Evolutionary conservation across 768 basidiomycete species (phyloP).

Genomic region (Boletus pseudo-olivaceus): DNA sequence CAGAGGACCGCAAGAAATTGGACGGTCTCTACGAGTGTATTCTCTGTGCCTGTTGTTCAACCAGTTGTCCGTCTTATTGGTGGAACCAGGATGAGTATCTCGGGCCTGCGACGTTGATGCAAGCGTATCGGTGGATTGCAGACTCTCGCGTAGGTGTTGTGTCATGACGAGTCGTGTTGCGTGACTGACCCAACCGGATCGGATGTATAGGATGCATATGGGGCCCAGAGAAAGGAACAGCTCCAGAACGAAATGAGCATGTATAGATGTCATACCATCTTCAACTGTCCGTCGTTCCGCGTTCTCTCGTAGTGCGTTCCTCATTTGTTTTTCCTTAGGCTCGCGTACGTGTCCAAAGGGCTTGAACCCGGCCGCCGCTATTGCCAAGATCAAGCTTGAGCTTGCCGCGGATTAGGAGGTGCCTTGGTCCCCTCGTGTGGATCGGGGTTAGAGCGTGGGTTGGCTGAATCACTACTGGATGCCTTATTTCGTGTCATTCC

Average conservation of each 20-base stretch:
- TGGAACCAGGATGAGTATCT: constrained; percentile 99
- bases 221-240: constrained; percentile 79
- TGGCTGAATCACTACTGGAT: neutral
- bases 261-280: constrained; percentile 98
- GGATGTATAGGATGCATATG: constrained; percentile 61
- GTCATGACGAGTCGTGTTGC: neutral
- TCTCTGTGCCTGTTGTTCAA: constrained; percentile 95
- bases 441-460: constrained; percentile 1
- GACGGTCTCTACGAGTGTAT: constrained; percentile 98
- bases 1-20: constrained; percentile 90
- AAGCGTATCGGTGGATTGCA: constrained; percentile 97
- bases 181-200: neutral
- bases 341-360: constrained; percentile 97
- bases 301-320: neutral
- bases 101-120: constrained; percentile 94
- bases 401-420: constrained; percentile 62
- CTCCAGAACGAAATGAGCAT: constrained; percentile 95
- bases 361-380: constrained; percentile 87
- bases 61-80: constrained; percentile 97
- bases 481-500: neutral
- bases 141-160: constrained; percentile 74
- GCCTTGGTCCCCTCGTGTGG: neutral
- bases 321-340: constrained; percentile 38
- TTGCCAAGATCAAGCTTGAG: constrained; percentile 92
- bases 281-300: constrained; percentile 68